These are phyloP conservation scores for Phaffomyces antillensis DNA, from an alignment of 805 yeast species.

Conservation along the genomic window DNA sequence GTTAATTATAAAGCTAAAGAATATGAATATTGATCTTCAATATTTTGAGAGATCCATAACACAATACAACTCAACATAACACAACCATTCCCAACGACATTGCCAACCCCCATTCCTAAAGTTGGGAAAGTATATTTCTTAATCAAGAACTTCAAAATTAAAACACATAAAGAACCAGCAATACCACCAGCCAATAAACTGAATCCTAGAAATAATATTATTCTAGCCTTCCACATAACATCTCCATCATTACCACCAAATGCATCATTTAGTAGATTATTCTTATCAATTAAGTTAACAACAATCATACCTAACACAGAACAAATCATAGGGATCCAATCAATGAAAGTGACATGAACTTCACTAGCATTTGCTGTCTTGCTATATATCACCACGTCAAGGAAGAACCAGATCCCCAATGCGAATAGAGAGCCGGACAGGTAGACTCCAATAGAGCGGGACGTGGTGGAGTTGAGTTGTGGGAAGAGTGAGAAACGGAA, in stretches of 20 bases:
- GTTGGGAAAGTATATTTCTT: constrained; percentile 82
- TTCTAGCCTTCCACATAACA: constrained; percentile 84
- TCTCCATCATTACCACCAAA: constrained; percentile 26
- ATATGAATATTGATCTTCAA: constrained; percentile 93
- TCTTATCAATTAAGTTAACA: constrained; percentile 40
- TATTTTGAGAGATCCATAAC: constrained; percentile 91
- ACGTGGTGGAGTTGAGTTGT: constrained; percentile 46
- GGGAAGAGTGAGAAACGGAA: constrained; percentile 66
- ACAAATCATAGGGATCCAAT: constrained; percentile 92
- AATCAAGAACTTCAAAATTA: constrained; percentile 75
- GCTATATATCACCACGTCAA: constrained; percentile 85
- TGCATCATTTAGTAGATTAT: constrained; percentile 30
- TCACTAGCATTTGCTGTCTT: constrained; percentile 77
- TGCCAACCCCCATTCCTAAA: constrained; percentile 87
- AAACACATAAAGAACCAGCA: constrained; percentile 84
- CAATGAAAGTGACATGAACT: constrained; percentile 85
- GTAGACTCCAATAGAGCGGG: constrained; percentile 71
- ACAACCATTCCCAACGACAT: constrained; percentile 70
- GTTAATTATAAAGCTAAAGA: constrained; percentile 59
- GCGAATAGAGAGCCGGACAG: constrained; percentile 74
- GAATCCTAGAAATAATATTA: constrained; percentile 86
- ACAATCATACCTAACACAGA: constrained; percentile 86
- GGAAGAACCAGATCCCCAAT: constrained; percentile 79
- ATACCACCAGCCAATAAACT: constrained; percentile 90
- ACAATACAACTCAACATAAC: constrained; percentile 85